Percentiles rank a stretch among this genome's conserved stretches.
phyloP scores from a whole-genome alignment of 495 filamentous ascomycete species.

The Durotheca rogersii region DNA sequence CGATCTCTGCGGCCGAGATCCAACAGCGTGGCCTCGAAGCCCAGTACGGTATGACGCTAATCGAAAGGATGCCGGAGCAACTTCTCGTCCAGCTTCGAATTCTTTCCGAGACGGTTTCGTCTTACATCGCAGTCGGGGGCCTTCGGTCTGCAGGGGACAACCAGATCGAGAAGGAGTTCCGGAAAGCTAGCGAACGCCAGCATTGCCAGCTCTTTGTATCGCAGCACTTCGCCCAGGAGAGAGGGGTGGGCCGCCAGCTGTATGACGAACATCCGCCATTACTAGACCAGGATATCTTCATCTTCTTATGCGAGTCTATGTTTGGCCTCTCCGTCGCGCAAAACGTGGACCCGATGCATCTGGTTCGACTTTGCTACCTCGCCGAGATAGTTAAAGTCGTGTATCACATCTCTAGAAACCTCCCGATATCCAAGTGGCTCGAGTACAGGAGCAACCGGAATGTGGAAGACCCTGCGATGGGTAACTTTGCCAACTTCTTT shows the following conservation, averaged over 20 bases:
- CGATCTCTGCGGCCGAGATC: conserved; percentile 91
- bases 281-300: conserved; percentile 74
- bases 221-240: conserved; percentile 47
- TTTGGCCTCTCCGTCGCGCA: conserved; percentile 52
- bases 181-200: conserved; percentile 68
- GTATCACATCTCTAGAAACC: conserved; percentile 50
- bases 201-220: conserved; percentile 72
- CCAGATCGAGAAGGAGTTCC: conserved; percentile 65
- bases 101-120: conserved; percentile 80
- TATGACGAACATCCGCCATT: conserved; percentile 63
- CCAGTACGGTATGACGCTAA: conserved; percentile 68
- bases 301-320: conserved; percentile 80
- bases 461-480: conserved; percentile 38
- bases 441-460: conserved; percentile 38
- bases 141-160: conserved; percentile 60
- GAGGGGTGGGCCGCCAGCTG: conserved; percentile 28
- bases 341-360: conserved; percentile 72
- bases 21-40: conserved; percentile 83
- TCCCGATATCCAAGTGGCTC: conserved; percentile 41
- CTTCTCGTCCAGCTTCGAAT: conserved; percentile 86
- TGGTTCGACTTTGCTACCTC: conserved; percentile 86
- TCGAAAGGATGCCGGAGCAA: conserved; percentile 83
- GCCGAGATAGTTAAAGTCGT: conserved; percentile 85
- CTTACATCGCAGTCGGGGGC: conserved; percentile 77
- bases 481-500: conserved; percentile 49